phyloP scores from a whole-genome alignment of 805 yeast species.

The Lachancea mirantina region DNA sequence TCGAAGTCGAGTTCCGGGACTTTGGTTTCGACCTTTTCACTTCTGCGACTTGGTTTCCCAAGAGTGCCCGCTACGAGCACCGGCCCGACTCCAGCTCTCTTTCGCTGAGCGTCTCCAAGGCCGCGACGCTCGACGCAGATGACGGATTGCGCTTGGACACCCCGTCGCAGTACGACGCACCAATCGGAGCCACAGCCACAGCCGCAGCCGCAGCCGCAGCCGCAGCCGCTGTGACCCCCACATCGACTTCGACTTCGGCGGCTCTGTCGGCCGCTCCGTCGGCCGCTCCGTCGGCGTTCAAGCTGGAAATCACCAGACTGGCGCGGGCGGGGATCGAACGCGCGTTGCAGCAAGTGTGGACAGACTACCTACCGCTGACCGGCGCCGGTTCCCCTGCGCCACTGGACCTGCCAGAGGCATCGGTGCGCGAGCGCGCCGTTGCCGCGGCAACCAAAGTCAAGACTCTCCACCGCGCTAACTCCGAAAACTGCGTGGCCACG shows the following conservation, averaged over 20 bases:
- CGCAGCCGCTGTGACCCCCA: too few species aligned
- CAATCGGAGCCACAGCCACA: too few species aligned
- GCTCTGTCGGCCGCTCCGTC: too few species aligned
- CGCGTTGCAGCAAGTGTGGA: conserved; percentile 29
- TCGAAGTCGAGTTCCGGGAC: conserved; percentile 6
- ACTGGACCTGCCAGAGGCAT: too few species aligned
- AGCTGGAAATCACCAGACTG: conserved; percentile 1
- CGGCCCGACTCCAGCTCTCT: not conserved
- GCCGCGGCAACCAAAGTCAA: too few species aligned
- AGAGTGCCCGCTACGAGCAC: not conserved
- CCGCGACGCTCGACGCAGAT: too few species aligned
- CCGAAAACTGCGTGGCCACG: conserved; percentile 1
- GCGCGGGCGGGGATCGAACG: conserved; percentile 26
- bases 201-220: too few species aligned
- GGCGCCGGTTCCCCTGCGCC: conserved; percentile 9
- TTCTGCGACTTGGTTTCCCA: conserved; percentile 9
- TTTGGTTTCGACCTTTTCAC: conserved; percentile 6
- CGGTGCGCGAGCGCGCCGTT: too few species aligned
- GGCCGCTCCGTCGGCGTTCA: conserved; percentile 1
- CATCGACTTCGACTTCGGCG: too few species aligned
- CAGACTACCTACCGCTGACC: conserved; percentile 12
- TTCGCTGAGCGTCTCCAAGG: too few species aligned
- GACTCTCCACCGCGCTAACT: conserved; percentile 5
- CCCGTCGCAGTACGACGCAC: too few species aligned
- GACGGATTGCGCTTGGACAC: too few species aligned